Conservation (phyloP, 192 early-diverging fungal genomes). For the Borealophlyctis nickersoniae region DNA sequence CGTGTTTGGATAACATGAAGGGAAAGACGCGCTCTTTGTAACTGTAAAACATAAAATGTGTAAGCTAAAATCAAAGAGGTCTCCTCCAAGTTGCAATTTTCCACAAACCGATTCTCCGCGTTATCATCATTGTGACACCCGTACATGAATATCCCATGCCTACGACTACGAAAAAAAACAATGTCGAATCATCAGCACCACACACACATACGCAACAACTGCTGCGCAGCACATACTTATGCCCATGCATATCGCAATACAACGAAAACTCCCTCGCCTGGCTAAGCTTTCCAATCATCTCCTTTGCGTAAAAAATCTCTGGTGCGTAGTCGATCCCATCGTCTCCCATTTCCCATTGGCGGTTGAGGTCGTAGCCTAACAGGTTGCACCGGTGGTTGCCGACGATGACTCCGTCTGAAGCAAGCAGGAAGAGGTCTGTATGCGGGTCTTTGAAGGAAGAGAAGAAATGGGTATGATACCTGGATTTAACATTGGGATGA, state of each 20-base stretch:
- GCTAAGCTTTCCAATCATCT: conserved; percentile 23
- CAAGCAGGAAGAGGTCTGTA: no score
- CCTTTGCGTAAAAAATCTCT: conserved; percentile 25
- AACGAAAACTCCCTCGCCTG: conserved; percentile 23
- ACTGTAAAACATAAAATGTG: background rate
- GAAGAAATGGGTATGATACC: no score
- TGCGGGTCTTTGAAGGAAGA: no score
- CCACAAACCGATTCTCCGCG: conserved; percentile 1
- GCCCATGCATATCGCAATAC: conserved; percentile 49
- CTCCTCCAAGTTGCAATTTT: background rate
- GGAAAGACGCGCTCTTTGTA: conserved; percentile 39
- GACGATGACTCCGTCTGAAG: conserved; percentile 36
- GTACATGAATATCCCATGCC: conserved; percentile 45
- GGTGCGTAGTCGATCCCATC: conserved; percentile 14
- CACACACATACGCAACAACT: conserved; percentile 32
- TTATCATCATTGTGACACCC: conserved; percentile 39
- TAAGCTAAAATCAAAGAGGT: no score
- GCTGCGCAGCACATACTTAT: conserved; percentile 24
- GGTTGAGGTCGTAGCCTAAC: conserved; percentile 43
- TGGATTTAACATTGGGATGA: conserved; percentile 49
- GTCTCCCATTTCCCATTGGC: conserved; percentile 30
- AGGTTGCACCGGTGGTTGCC: conserved; percentile 47
- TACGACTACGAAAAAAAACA: conserved; percentile 19
- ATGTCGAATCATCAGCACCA: background rate
- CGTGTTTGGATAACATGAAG: conserved; percentile 21